Percentiles rank a stretch among this genome's conserved stretches.
These are phyloP conservation scores for Karstenula rhodostoma DNA, from an alignment of 2,329 filamentous ascomycete species.

Conservation along the genomic window DNA sequence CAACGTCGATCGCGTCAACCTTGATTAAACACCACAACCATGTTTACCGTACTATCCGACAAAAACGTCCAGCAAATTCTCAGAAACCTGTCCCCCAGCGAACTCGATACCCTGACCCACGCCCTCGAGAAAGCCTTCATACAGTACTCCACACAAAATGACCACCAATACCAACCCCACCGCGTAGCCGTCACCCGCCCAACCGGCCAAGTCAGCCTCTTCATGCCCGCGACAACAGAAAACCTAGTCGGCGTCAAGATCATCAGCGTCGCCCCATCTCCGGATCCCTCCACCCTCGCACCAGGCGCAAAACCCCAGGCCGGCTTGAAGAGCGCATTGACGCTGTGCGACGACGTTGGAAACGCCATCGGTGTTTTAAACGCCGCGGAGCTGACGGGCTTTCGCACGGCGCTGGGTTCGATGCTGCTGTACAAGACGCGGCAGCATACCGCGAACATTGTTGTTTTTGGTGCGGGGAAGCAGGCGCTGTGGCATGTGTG, in stretches of 20 bases:
- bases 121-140: constrained; percentile 33
- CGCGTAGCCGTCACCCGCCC: constrained; percentile 52
- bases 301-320: constrained; percentile 45
- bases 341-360: constrained; percentile 61
- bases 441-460: constrained; percentile 38
- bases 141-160: constrained; percentile 31
- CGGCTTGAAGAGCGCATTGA: constrained; percentile 71
- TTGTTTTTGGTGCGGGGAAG: constrained; percentile 60
- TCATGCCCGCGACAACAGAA: constrained; percentile 75
- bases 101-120: background rate
- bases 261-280: constrained; percentile 60
- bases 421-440: constrained; percentile 61
- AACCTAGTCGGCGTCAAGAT: constrained; percentile 75
- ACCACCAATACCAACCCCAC: constrained; percentile 53
- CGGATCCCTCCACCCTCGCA: constrained; percentile 31
- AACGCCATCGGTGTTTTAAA: constrained; percentile 73
- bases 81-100: background rate
- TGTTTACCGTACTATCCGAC: background rate
- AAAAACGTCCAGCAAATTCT: background rate
- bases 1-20: no score
- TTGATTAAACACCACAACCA: background rate
- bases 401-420: constrained; percentile 78
- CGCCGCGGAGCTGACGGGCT: constrained; percentile 78
- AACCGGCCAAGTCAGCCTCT: constrained; percentile 66
- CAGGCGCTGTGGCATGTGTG: constrained; percentile 61